Base-by-base conservation (phyloP, 768 basidiomycete species). In the Aureoboletus auriporus region DNA sequence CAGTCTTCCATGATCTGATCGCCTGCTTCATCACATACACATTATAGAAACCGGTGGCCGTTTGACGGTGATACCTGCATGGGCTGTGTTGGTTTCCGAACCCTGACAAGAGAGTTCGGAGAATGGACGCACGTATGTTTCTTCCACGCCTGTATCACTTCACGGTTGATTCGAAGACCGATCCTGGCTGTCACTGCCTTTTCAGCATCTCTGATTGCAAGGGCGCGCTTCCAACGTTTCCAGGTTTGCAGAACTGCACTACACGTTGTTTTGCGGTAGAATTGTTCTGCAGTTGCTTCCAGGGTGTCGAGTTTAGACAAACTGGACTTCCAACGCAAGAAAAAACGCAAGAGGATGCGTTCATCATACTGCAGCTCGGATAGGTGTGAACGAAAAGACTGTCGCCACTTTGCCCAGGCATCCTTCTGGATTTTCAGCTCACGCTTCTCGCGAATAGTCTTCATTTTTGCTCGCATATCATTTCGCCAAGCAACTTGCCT, bases 381-480 rank as follows among this genome's bases (percentile, higher is more conserved):
- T 1, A 79, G 60, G 40, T 68, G 75, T 10, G 72, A 71, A n/a
- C 69, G 72, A 52, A 80, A 74, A 8, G 73, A 68, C 50, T 79
- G 82, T 36, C 76, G 74, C 89, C 89, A 91, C 57, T 76, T 76
- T 36, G 63, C 70, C 82, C 84, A 87, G 8, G 76, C 76, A 54
- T 82, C 77, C 55, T 70, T 77, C 56, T 73, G 63, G 39, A 87
- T 59, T 56, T 76, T 75, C 6, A 57, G 49, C 27, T 86, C 83
- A 48, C 75, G 74, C 50, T 69, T 80, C 50, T 78, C 78, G 53
- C 78, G 79, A 30, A 86, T 69, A 10, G 65, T 61, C 58, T 78
- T 80, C 80, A 89, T 88, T 60, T 78, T 84, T 53, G 69, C 56
- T 27, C 86, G 83, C 85, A 89, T 89, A 43, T 78, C 83, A 41